Evolutionary conservation across 2,329 filamentous ascomycete species (phyloP), one percentile per base, ranked within the genome.

Genomic region (Fusarium sp.): DNA sequence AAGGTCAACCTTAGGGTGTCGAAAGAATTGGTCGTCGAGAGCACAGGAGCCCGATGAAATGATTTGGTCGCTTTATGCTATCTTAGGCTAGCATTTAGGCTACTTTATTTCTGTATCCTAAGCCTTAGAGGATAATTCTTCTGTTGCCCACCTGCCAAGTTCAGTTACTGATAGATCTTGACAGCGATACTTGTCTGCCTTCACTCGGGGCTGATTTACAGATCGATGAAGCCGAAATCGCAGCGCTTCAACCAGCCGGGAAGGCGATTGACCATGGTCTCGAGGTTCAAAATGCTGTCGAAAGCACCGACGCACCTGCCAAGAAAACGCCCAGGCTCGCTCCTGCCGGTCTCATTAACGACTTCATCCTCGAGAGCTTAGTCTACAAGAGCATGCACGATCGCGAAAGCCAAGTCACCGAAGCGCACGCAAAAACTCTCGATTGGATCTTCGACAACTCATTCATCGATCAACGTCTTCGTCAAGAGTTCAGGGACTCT

Each of bases 401-500:
- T 30, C 71, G 77, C 16, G 77, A 78, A 6, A 73, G 74, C 6
- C 75, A 79, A 56, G 76, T 79, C 16, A 73, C 74, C 2, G 69
- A 75, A 37, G 77, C 77, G 3, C 74, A 79, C n/a, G 51, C 48
- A 4, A 69, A 74, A 8, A 82, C 81, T 0, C 78, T 82, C 30
- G 73, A 80, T 34, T 82, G 81, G 81, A 76, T 81, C 2, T 81
- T 81, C 41, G 62, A 74, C 6, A 51, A 47, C 20, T 58, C 56
- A 1, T 10, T 40, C 4, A 44, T 61, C 3, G 25, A 29, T 1
- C 48, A 69, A 64, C 4, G 57, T 47, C 32, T 62, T 2, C 41
- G 60, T 1, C 47, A 42, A 5, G 30, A 25, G 3, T 63, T 63
- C 22, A 62, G 57, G 25, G 32, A 61, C 14, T 47, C 32, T 2